Base-by-base conservation (phyloP, 2,329 filamentous ascomycete genomes). In the Sporothrix dimorphospora region DNA sequence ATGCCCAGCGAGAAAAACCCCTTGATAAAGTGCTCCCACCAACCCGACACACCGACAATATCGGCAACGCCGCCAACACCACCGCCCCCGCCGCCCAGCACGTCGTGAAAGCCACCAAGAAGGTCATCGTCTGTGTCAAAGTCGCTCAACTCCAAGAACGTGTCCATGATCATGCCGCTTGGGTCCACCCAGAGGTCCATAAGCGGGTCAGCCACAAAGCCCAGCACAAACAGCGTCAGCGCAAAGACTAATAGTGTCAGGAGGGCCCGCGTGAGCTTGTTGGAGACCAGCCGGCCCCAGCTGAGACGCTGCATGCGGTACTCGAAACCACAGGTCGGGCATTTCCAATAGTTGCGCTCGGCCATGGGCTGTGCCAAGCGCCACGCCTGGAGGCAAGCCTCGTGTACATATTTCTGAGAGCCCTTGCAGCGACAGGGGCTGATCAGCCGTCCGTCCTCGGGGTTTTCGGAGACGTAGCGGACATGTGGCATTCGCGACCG, bases 391-490 rank as follows among this genome's bases (percentile, higher is more conserved):
- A 99, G 85, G 79, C 96, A 99, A 40, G 90, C 92, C 81, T 98
- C 94, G 80, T 99, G 96, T 30, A 98, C 94, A 81, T 97, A 98
- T 82, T 93, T 93, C 77, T 95, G 93, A 51, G 92, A 93, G 69
- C 96, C 96, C 83, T 93, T 97, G 86, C 96, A 99, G 82, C 91
- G 90, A 85, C 96, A 99, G 47, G 96, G 96, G 70, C 92, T 92
- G 77, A 98, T 88, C 38, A 99, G 85, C 68, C 94, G 90, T 51
- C 93, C 93, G 40, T 91, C 87, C 75, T 91, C 86, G 7, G 89
- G 86, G 75, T 93, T 92, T 74, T 92, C 88, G 30, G 93, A 94
- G 69, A 90, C 86, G 78, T 97, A 97, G 24, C 80, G 80, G 8
- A 80, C 78, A 42, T 77, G 77, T 9, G 78, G 74, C 71, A 76